phyloP scores from a whole-genome alignment of 2,329 filamentous ascomycete species.

The Aspergillus cejpii region DNA sequence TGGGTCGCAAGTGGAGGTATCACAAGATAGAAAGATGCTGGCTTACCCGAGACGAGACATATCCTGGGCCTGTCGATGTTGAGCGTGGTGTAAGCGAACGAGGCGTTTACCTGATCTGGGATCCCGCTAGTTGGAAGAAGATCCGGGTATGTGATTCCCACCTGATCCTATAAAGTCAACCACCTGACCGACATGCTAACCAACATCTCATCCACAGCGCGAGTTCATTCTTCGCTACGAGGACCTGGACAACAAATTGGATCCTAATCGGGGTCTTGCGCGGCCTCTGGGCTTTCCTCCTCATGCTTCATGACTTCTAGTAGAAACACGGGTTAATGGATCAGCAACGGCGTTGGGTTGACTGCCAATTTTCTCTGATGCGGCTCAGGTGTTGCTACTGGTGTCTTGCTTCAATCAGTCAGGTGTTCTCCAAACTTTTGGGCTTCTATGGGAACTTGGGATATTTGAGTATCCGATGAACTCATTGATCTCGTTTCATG shows the following conservation, averaged over 20 bases:
- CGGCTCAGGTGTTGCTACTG: constrained; percentile 22
- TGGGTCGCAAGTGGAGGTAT: constrained; percentile 48
- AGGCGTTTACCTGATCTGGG: constrained; percentile 48
- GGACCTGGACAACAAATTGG: constrained; percentile 44
- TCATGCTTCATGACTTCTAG: constrained; percentile 30
- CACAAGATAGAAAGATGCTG: constrained; percentile 49
- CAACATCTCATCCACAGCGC: constrained; percentile 26
- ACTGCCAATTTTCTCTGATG: constrained; percentile 22
- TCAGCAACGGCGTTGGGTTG: constrained; percentile 32
- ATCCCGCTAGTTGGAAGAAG: constrained; percentile 46
- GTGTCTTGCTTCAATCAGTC: constrained; percentile 20
- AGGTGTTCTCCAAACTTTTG: constrained; percentile 25
- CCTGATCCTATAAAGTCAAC: background rate
- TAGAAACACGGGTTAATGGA: constrained; percentile 17
- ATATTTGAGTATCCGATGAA: constrained; percentile 24
- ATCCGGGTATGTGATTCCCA: constrained; percentile 35
- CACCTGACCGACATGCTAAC: constrained; percentile 11
- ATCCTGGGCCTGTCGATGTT: constrained; percentile 44
- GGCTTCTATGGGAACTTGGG: constrained; percentile 21
- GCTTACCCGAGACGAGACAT: constrained; percentile 46
- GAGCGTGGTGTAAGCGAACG: constrained; percentile 45
- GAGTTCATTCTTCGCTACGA: constrained; percentile 47
- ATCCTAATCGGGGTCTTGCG: constrained; percentile 32
- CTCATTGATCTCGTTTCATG: constrained; percentile 18
- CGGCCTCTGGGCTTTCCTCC: constrained; percentile 34